A percentile compares a stretch with the other conserved stretches of the same genome.
These are phyloP conservation scores for Chalaropsis thielavioides DNA, from an alignment of 2,329 filamentous ascomycete genomes.

Conservation along the genomic window DNA sequence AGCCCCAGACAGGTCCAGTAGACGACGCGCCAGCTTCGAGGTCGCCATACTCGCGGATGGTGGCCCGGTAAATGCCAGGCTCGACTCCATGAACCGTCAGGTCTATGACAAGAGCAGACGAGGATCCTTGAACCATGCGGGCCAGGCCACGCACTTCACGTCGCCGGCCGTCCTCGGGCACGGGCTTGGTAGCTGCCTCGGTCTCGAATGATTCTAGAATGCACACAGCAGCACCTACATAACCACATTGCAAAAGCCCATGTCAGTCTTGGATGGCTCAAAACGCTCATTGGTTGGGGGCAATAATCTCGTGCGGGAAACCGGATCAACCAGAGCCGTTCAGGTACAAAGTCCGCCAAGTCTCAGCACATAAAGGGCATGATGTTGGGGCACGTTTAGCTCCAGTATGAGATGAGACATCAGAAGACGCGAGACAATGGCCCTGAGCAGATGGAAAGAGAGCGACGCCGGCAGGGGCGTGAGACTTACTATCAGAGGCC, in stretches of 20 bases:
- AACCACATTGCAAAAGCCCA: background rate
- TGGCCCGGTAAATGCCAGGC: conserved; percentile 70
- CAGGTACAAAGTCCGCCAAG: background rate
- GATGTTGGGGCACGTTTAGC: background rate
- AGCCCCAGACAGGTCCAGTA: conserved; percentile 67
- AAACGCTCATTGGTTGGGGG: background rate
- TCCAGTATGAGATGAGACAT: background rate
- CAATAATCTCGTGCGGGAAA: conserved; percentile 1
- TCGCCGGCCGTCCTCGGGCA: conserved; percentile 27
- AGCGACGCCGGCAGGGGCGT: background rate
- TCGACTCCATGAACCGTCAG: conserved; percentile 70
- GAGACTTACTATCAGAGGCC: conserved; percentile 54
- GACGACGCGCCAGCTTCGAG: conserved; percentile 72
- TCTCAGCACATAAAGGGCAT: background rate
- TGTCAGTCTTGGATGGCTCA: background rate
- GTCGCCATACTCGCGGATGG: conserved; percentile 73
- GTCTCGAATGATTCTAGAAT: conserved; percentile 76
- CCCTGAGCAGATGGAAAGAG: background rate
- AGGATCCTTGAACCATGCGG: conserved; percentile 81
- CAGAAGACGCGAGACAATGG: background rate
- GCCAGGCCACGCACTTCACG: conserved; percentile 68
- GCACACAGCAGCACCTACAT: conserved; percentile 66
- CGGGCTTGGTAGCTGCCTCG: conserved; percentile 32
- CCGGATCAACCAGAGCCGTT: conserved; percentile 5
- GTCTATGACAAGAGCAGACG: conserved; percentile 69